phyloP scores from a whole-genome alignment of 1,284 basidiomycete genomes.

The Tilletiaria anomala region DNA sequence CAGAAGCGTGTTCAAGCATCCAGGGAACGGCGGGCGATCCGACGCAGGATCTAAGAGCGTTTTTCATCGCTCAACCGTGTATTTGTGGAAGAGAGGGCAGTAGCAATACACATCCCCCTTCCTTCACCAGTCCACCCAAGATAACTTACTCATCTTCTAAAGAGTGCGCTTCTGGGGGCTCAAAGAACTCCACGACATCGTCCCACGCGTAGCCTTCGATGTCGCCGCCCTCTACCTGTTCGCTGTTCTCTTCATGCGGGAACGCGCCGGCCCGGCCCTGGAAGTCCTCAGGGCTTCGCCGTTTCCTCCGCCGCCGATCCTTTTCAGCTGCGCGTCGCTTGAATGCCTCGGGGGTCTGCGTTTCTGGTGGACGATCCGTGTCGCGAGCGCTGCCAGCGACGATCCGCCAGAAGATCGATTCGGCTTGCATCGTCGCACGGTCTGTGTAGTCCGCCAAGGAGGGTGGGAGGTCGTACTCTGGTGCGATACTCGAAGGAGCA shows the following conservation, averaged over 20 bases:
- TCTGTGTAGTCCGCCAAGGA: background rate
- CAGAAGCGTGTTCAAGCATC: no score
- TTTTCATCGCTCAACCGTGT: background rate
- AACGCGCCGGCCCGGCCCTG: constrained; percentile 2
- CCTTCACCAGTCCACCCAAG: background rate
- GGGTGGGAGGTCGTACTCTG: background rate
- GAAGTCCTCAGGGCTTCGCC: constrained; percentile 1
- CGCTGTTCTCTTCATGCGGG: background rate
- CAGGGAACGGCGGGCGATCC: no score
- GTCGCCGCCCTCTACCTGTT: background rate
- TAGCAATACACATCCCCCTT: background rate
- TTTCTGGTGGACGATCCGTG: no score
- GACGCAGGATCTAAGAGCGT: no score
- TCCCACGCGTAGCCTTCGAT: background rate
- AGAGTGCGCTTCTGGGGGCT: background rate
- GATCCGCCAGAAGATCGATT: constrained; percentile 1
- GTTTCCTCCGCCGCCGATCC: background rate
- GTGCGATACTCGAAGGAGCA: background rate
- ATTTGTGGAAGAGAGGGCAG: background rate
- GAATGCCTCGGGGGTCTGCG: background rate
- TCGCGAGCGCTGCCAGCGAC: no score
- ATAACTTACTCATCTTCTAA: background rate
- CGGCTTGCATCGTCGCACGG: background rate
- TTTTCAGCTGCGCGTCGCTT: background rate
- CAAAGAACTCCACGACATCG: constrained; percentile 1